These are phyloP conservation scores for Ganoderma multipileum DNA, from an alignment of 1,284 basidiomycete species.

Conservation along the genomic window DNA sequence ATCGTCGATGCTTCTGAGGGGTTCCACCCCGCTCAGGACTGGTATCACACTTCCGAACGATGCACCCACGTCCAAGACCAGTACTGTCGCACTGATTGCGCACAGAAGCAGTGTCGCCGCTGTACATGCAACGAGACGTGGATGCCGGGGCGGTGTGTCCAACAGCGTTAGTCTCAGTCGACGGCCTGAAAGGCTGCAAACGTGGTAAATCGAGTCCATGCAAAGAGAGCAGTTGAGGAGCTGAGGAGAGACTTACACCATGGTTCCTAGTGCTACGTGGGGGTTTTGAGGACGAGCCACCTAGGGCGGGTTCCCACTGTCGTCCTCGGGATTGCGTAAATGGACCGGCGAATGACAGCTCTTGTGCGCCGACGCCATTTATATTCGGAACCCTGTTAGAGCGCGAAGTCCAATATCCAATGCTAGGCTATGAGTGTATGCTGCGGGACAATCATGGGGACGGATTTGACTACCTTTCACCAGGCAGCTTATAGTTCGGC, in stretches of 20 bases:
- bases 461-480: background rate
- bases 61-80: slow-evolving; percentile 10
- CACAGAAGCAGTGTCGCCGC: slow-evolving; percentile 12
- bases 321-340: background rate
- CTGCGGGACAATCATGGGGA: background rate
- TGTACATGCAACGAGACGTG: slow-evolving; percentile 6
- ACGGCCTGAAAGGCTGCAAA: background rate
- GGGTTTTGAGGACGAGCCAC: background rate
- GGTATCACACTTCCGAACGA: slow-evolving; percentile 7
- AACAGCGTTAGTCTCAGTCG: background rate
- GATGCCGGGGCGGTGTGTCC: background rate
- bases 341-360: background rate
- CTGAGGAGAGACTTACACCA: background rate
- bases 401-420: background rate
- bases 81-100: slow-evolving; percentile 9
- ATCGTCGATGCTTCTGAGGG: background rate
- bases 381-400: background rate
- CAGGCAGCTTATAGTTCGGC: background rate
- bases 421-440: background rate
- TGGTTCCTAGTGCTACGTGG: background rate
- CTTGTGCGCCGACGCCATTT: background rate
- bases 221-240: background rate
- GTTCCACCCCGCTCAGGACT: slow-evolving; percentile 11
- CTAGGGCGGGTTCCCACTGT: background rate
- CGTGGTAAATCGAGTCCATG: background rate